Evolutionary conservation across 2,329 filamentous ascomycete genomes (phyloP), one percentile per base, ranked within the genome.

Genomic region (Talaromyces amestolkiae): DNA sequence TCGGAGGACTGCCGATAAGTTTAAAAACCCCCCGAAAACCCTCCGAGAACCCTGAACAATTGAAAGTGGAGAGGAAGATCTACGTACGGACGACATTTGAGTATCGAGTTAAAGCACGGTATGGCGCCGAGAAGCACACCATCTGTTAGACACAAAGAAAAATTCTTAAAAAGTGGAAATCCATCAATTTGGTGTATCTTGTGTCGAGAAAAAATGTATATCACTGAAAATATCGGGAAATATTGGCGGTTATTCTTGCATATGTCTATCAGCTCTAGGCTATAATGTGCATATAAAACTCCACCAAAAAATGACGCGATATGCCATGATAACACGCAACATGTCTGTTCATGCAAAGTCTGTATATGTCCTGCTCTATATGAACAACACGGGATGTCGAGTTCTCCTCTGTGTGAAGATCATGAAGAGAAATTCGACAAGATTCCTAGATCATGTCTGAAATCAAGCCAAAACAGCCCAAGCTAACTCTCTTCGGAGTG

Each of bases 401-500:
- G 35, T 11, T 37, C 35, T 37, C 35, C 9, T 37, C 35, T 13
- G 8, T 13, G 35, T 37, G 3, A 13, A 13, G 35, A 37, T 37
- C 35, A 37, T 7, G 6, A 31, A 7, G 27, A 10, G 33, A 39
- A 8, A n/a, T 35, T 37, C 35, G 35, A 37, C 2, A 37, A 37
- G 5, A 37, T 37, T 13, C 13, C 35, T 11, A 15, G 19, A 58
- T 24, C 35, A 58, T 58, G 54, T 17, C 54, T 27, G 19, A 58
- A 8, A 41, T 41, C 37, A 58, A 58, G n/a, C 33, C 33, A 41
- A 41, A 27, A 10, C 6, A 31, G 10, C 13, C 3, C 65, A 68
- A 37, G 43, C 60, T 68, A 24, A 65, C 65, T 33, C 63, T 65
- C 15, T 65, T 68, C 58, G 69, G 65, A 6, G 51, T 73, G 1